These are phyloP conservation scores for Angomonas ambiguus DNA, from an alignment of 208 protist genomes.

Conservation along the genomic window DNA sequence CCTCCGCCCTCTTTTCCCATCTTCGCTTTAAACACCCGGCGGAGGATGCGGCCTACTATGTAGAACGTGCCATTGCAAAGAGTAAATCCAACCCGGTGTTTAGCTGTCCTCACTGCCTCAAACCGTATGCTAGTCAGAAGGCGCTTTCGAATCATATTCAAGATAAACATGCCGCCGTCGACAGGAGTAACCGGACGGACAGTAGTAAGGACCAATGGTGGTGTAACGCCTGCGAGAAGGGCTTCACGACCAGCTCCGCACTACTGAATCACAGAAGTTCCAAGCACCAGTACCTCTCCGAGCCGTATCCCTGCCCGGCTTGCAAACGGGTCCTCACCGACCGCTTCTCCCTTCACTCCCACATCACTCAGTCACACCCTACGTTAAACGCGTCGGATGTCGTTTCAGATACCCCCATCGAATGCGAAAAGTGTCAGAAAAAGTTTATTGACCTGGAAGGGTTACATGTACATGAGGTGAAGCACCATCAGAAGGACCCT, in stretches of 20 bases:
- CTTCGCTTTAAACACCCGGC: slow-evolving; percentile 78
- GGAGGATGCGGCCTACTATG: slow-evolving; percentile 69
- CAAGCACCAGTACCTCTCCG: slow-evolving; percentile 41
- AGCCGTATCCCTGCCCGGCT: slow-evolving; percentile 68
- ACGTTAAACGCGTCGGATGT: slow-evolving; percentile 38
- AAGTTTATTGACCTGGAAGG: slow-evolving; percentile 55
- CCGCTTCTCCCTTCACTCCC: slow-evolving; percentile 51
- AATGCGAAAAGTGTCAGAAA: slow-evolving; percentile 53
- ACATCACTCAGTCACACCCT: slow-evolving; percentile 49
- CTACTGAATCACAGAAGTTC: slow-evolving; percentile 48
- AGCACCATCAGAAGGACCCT: slow-evolving; percentile 67
- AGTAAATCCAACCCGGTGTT: slow-evolving; percentile 21
- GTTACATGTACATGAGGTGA: slow-evolving; percentile 53
- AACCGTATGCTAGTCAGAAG: slow-evolving; percentile 23
- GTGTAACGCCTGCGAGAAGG: slow-evolving; percentile 75
- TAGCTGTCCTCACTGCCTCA: slow-evolving; percentile 48
- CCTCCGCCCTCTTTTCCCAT: slow-evolving; percentile 80
- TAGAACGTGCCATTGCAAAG: slow-evolving; percentile 59
- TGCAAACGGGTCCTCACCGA: slow-evolving; percentile 77
- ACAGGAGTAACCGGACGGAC: no score
- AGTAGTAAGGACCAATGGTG: slow-evolving; percentile 63
- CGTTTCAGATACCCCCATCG: slow-evolving; percentile 33
- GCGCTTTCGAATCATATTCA: slow-evolving; percentile 42
- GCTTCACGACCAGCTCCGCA: slow-evolving; percentile 44
- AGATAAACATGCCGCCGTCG: no score